Conservation (phyloP, 805 yeast genomes). For the Clavispora vitiphila region DNA sequence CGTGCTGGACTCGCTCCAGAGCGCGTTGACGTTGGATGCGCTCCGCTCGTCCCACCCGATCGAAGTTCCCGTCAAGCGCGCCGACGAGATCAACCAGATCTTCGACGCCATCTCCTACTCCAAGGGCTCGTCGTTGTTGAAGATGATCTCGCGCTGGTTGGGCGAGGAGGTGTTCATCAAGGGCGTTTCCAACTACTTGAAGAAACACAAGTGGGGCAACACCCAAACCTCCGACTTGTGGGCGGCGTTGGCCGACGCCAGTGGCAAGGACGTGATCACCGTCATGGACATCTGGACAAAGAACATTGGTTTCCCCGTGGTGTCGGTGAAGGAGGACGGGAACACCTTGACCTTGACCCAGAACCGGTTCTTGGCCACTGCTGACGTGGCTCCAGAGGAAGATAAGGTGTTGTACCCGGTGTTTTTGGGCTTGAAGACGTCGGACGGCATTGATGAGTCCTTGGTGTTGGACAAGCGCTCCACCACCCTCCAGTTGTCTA, state of each 20-base stretch:
- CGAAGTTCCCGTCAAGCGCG: slow-evolving; percentile 74
- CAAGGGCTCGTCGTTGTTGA: slow-evolving; percentile 73
- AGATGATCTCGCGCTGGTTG: slow-evolving; percentile 76
- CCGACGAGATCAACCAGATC: slow-evolving; percentile 77
- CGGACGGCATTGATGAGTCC: slow-evolving; percentile 56
- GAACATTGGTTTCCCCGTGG: slow-evolving; percentile 72
- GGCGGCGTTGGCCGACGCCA: slow-evolving; percentile 63
- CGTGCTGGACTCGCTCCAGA: slow-evolving; percentile 71
- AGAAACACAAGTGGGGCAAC: slow-evolving; percentile 72
- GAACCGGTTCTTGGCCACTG: slow-evolving; percentile 70
- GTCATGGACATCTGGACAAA: slow-evolving; percentile 82
- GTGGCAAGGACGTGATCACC: slow-evolving; percentile 65
- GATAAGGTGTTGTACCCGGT: slow-evolving; percentile 65
- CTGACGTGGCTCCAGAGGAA: slow-evolving; percentile 72
- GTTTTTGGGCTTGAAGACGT: slow-evolving; percentile 60
- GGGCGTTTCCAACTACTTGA: slow-evolving; percentile 75
- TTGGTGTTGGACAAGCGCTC: slow-evolving; percentile 45
- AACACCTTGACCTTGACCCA: slow-evolving; percentile 55
- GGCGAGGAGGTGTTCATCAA: slow-evolving; percentile 73
- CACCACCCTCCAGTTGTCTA: slow-evolving; percentile 35
- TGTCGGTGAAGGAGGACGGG: slow-evolving; percentile 48
- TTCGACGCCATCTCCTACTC: slow-evolving; percentile 81
- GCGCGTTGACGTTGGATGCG: slow-evolving; percentile 70
- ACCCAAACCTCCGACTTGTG: slow-evolving; percentile 74
- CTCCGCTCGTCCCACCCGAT: slow-evolving; percentile 82